phyloP scores from a whole-genome alignment of 805 yeast genomes.

The Tetrapisispora fleetii region DNA sequence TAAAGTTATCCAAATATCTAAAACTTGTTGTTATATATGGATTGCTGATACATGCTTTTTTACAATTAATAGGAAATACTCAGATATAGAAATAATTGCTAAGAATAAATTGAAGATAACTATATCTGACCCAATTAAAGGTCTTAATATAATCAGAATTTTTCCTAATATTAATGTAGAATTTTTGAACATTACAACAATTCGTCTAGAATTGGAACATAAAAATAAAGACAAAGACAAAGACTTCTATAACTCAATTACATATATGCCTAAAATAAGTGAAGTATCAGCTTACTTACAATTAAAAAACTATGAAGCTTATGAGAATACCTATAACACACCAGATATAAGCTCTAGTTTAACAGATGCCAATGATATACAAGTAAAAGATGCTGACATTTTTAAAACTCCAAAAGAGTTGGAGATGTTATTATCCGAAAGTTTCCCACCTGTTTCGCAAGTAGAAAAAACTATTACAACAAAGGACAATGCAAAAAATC shows the following conservation, averaged over 20 bases:
- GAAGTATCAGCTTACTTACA: conserved; percentile 23
- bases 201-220: conserved; percentile 6
- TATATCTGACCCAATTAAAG: background rate
- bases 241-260: background rate
- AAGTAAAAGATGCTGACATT: background rate
- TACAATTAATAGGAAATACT: conserved; percentile 9
- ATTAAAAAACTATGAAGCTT: conserved; percentile 11
- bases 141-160: background rate
- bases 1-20: conserved; percentile 8
- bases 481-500: conserved; percentile 2
- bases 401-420: background rate
- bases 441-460: conserved; percentile 4
- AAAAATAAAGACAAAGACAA: too few relatives aligned
- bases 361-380: background rate
- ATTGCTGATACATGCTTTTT: conserved; percentile 9
- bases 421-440: background rate
- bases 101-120: conserved; percentile 9
- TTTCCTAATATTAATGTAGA: background rate
- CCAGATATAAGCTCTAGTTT: conserved; percentile 1
- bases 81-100: conserved; percentile 6
- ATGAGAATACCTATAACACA: conserved; percentile 1
- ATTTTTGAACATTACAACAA: conserved; percentile 5
- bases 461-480: background rate
- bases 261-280: conserved; percentile 23
- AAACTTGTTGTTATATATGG: conserved; percentile 13